These are phyloP conservation scores for Trichoderma sp. DNA, from an alignment of 2,329 filamentous ascomycete genomes.

Conservation along the genomic window DNA sequence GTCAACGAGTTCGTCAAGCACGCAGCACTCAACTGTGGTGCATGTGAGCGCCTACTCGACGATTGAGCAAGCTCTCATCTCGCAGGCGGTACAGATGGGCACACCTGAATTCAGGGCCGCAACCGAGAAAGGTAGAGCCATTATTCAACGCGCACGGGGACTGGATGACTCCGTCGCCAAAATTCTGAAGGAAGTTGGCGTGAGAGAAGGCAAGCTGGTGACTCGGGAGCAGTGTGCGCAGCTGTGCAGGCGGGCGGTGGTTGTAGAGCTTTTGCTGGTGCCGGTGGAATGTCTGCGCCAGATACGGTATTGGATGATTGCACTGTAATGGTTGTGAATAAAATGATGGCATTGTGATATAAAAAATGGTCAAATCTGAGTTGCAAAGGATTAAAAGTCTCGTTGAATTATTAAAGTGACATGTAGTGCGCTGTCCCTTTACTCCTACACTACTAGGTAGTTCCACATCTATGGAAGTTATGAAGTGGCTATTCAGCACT, in stretches of 20 bases:
- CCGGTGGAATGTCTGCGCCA: neutral
- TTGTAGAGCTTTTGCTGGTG: neutral
- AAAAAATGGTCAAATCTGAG: neutral
- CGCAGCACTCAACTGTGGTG: neutral
- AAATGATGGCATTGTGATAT: neutral
- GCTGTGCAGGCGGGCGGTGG: neutral
- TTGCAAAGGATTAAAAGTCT: neutral
- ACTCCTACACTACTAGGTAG: too few species aligned
- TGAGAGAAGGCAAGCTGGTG: neutral
- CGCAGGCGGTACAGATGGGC: neutral
- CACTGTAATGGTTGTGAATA: neutral
- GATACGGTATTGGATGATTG: neutral
- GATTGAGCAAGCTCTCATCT: neutral
- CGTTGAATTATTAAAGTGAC: neutral
- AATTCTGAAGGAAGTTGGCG: neutral
- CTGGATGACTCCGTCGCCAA: neutral
- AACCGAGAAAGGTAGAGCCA: neutral
- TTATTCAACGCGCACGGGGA: neutral
- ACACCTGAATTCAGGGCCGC: neutral
- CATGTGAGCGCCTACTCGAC: neutral
- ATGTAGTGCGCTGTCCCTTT: neutral
- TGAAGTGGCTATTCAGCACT: neutral
- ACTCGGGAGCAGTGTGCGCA: neutral
- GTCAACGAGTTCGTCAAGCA: neutral
- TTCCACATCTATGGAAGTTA: neutral